A percentile compares a stretch with the other conserved stretches of the same genome.
phyloP scores from a whole-genome alignment of 805 yeast genomes.

The Hanseniaspora clermontiae region DNA sequence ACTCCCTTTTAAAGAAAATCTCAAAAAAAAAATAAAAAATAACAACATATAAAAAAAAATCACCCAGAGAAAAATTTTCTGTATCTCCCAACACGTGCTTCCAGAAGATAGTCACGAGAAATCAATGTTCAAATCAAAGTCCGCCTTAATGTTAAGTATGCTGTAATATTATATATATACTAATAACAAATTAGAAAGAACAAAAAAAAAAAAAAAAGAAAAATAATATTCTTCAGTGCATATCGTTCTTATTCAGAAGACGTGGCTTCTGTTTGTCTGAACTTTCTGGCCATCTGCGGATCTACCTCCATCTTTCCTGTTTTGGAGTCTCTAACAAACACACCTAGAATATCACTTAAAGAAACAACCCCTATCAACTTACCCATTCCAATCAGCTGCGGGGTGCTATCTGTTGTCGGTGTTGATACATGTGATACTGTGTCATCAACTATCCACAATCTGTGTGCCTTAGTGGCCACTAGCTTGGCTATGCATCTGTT shows the following conservation, averaged over 20 bases:
- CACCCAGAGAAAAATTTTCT: no score
- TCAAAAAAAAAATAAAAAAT: no score
- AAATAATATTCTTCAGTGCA: background rate
- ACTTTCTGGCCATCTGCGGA: conserved; percentile 78
- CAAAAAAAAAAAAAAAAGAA: background rate
- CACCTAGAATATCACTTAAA: conserved; percentile 74
- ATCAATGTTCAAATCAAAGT: no score
- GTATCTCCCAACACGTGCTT: no score
- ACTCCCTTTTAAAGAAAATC: no score
- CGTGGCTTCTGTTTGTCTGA: conserved; percentile 32
- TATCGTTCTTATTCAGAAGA: background rate
- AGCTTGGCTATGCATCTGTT: conserved; percentile 86
- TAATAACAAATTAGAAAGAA: no score
- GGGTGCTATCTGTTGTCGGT: conserved; percentile 4
- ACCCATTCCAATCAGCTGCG: conserved; percentile 37
- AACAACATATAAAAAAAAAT: no score
- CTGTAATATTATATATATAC: no score
- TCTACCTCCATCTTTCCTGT: conserved; percentile 61
- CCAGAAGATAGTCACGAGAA: no score
- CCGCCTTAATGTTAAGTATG: no score
- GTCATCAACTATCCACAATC: conserved; percentile 73
- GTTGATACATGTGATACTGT: conserved; percentile 14
- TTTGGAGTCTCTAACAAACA: conserved; percentile 48
- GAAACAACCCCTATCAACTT: conserved; percentile 84
- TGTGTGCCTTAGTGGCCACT: conserved; percentile 88